These are phyloP conservation scores for Fusarium praegraminearum DNA, from an alignment of 2,329 filamentous ascomycete species.

Conservation along the genomic window DNA sequence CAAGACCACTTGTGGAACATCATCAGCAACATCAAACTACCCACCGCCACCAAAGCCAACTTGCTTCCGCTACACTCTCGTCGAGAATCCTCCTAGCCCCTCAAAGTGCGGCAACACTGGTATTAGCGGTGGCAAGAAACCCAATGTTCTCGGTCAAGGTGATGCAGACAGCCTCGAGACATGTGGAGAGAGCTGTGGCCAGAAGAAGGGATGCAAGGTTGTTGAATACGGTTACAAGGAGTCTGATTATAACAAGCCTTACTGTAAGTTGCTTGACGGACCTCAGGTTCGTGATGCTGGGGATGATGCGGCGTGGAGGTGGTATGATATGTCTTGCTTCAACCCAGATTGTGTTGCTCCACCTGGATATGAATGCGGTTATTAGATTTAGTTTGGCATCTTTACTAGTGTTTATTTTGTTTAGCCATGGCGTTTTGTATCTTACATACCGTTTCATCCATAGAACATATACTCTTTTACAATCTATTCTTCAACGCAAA, in stretches of 20 bases:
- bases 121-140: slow-evolving; percentile 12
- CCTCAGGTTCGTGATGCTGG: slow-evolving; percentile 15
- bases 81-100: slow-evolving; percentile 8
- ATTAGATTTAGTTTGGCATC: slow-evolving; percentile 3
- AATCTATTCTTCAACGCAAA: too few species aligned
- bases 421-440: slow-evolving; percentile 10
- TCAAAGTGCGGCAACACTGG: slow-evolving; percentile 26
- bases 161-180: slow-evolving; percentile 28
- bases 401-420: background rate
- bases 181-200: slow-evolving; percentile 32
- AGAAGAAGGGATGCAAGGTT: slow-evolving; percentile 21
- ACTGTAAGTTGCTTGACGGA: slow-evolving; percentile 28
- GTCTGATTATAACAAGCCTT: slow-evolving; percentile 28
- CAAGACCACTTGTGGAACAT: background rate
- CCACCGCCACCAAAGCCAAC: slow-evolving; percentile 16
- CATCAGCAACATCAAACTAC: slow-evolving; percentile 3
- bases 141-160: slow-evolving; percentile 30
- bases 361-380: slow-evolving; percentile 24
- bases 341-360: slow-evolving; percentile 32
- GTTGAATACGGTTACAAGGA: slow-evolving; percentile 30
- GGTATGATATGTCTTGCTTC: slow-evolving; percentile 33
- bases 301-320: slow-evolving; percentile 31
- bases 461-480: background rate
- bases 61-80: slow-evolving; percentile 35
- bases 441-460: slow-evolving; percentile 16